Evolutionary conservation across 495 filamentous ascomycete genomes (phyloP), one percentile per base, ranked within the genome.

Genomic region (Tuber magnatum): DNA sequence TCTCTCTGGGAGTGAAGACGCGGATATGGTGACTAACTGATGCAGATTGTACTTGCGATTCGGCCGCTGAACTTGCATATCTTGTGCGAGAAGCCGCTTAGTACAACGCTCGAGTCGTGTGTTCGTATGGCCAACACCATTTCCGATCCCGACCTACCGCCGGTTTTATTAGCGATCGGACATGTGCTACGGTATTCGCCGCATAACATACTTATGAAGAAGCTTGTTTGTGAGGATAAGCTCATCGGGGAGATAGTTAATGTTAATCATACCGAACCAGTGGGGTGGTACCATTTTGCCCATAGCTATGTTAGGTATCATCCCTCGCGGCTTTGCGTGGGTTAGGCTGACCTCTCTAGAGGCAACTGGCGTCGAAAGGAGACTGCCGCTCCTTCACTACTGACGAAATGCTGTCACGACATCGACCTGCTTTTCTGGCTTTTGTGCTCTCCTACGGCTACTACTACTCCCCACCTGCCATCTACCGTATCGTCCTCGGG

Each of bases 371-470:
- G 95, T 8, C 92, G 91, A 70, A 90, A 91, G 73, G 90, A 88
- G 3, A 86, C 86, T 0, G 88, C 89, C 0, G 92, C 91, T 1
- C 92, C 92, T 8, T 92, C 91, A 10, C 86, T 99, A 8, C 86
- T 99, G 18, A 97, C 95, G 6, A 99, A 98, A 82, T 95, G 92
- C 71, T 97, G 94, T 80, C 94, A 97, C 83, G 94, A 97, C 79
- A 92, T 98, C 41, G 94, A 99, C 77, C 88, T 97, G 69, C 84
- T 98, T 18, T 84, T 97, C 24, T 99, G 95, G 95, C 84, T 99
- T 39, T 86, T 94, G 16, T 92, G 89, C 81, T 91, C 91, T 40
- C 90, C 91, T 14, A 81, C 87, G 0, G 82, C 86, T 12, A 74
- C 80, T 70, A 76, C 83, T 7, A 77, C 75, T 42, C 86, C 89